A percentile compares a stretch with the other conserved stretches of the same genome.
These are phyloP conservation scores for Hortaea sp. DNA, from an alignment of 2,329 filamentous ascomycete species.

Conservation along the genomic window DNA sequence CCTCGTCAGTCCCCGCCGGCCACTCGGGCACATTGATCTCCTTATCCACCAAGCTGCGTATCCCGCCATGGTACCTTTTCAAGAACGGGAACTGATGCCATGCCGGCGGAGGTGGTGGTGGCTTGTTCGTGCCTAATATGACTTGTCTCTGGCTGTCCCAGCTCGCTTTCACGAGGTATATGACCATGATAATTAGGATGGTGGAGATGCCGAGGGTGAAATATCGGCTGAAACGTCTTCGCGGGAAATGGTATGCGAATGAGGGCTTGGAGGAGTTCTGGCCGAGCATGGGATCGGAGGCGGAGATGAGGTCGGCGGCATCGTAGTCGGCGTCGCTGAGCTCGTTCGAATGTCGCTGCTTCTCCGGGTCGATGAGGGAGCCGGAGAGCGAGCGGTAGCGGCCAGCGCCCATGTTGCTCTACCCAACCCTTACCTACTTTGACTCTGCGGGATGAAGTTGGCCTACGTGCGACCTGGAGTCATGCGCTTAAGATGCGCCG, in stretches of 20 bases:
- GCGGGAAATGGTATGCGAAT: conserved; percentile 25
- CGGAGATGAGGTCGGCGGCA: conserved; percentile 23
- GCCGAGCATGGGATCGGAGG: conserved; percentile 22
- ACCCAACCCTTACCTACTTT: neutral
- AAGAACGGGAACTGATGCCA: conserved; percentile 86
- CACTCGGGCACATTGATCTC: conserved; percentile 70
- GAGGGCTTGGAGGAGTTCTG: conserved; percentile 16
- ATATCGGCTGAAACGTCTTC: conserved; percentile 62
- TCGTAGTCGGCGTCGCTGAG: conserved; percentile 18
- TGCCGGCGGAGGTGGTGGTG: conserved; percentile 54
- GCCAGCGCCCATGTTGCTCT: neutral
- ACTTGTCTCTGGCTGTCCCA: conserved; percentile 39
- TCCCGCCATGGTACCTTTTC: conserved; percentile 79
- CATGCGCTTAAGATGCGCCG: too few relatives aligned
- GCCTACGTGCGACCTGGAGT: too few relatives aligned
- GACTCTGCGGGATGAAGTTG: too few relatives aligned
- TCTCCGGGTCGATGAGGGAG: conserved; percentile 27
- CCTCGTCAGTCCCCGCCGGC: conserved; percentile 55
- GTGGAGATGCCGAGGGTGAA: conserved; percentile 63
- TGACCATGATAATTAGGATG: conserved; percentile 64
- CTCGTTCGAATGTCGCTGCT: conserved; percentile 25
- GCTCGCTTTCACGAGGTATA: conserved; percentile 52
- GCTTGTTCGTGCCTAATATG: conserved; percentile 40
- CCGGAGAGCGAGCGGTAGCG: conserved; percentile 25
- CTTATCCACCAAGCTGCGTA: conserved; percentile 58